phyloP scores from a whole-genome alignment of 768 basidiomycete species.

The Calvatia gigantea region DNA sequence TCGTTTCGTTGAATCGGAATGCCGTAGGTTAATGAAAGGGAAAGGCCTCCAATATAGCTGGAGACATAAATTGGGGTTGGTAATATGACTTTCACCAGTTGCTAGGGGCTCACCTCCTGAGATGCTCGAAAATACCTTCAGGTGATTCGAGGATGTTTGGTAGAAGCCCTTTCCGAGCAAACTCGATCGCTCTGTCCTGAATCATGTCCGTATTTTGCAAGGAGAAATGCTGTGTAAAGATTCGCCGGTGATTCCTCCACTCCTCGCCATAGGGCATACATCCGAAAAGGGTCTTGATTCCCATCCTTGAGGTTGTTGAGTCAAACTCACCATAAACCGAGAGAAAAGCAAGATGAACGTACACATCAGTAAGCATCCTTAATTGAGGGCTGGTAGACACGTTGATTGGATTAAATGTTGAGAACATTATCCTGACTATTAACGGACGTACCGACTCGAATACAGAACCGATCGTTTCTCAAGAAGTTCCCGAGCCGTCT shows the following conservation, averaged over 20 bases:
- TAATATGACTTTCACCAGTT: neutral
- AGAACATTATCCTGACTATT: neutral
- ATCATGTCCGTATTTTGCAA: neutral
- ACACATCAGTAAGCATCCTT: slow-evolving; percentile 1
- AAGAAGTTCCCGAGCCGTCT: slow-evolving; percentile 10
- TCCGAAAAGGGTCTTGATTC: neutral
- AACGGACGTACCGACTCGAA: neutral
- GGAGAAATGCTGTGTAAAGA: slow-evolving; percentile 24
- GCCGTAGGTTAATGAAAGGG: slow-evolving; percentile 7
- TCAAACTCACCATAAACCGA: neutral
- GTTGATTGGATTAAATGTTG: neutral
- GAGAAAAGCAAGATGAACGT: neutral
- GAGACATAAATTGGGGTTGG: neutral
- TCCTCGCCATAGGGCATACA: slow-evolving; percentile 22
- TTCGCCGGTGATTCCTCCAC: slow-evolving; percentile 22
- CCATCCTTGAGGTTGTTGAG: neutral
- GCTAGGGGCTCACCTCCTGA: neutral
- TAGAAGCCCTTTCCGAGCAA: neutral
- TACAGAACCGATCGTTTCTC: slow-evolving; percentile 13
- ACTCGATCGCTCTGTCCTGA: neutral
- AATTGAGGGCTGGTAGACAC: neutral
- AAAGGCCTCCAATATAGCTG: neutral
- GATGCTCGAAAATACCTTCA: neutral
- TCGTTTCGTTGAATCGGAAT: neutral
- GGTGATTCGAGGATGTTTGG: slow-evolving; percentile 1